A percentile compares a stretch with the other conserved stretches of the same genome.
Conservation (phyloP, 495 filamentous ascomycete species). For the Penicillium coprophilum region DNA sequence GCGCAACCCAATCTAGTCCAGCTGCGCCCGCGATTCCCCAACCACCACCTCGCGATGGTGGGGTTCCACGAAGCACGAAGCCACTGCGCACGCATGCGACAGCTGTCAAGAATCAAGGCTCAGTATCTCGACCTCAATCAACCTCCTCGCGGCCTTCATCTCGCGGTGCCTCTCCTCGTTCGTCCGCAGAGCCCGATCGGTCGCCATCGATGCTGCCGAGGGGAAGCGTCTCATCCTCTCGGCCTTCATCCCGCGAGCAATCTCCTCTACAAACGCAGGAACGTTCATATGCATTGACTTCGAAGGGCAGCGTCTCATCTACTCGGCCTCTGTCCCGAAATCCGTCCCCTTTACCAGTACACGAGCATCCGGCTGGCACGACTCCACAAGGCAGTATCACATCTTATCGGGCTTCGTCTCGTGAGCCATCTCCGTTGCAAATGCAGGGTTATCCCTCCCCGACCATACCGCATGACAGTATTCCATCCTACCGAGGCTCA, state of each 20-base stretch:
- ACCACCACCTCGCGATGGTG: slow-evolving; percentile 47
- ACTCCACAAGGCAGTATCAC: slow-evolving; percentile 5
- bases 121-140: slow-evolving; percentile 35
- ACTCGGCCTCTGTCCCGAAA: slow-evolving; percentile 24
- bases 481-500: slow-evolving; percentile 22
- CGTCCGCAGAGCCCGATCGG: slow-evolving; percentile 27
- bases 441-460: slow-evolving; percentile 22
- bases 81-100: slow-evolving; percentile 43
- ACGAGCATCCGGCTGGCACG: slow-evolving; percentile 11
- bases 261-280: slow-evolving; percentile 27
- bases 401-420: slow-evolving; percentile 4
- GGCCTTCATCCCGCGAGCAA: slow-evolving; percentile 36
- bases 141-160: slow-evolving; percentile 32
- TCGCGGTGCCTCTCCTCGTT: slow-evolving; percentile 30
- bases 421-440: slow-evolving; percentile 13
- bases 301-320: slow-evolving; percentile 6
- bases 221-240: slow-evolving; percentile 29
- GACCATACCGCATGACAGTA: slow-evolving; percentile 22
- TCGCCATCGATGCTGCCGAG: slow-evolving; percentile 34
- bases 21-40: slow-evolving; percentile 47
- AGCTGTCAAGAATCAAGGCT: slow-evolving; percentile 38
- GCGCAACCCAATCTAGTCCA: slow-evolving; percentile 31
- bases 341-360: slow-evolving; percentile 35
- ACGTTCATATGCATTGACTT: background rate
- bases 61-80: slow-evolving; percentile 34